A percentile compares a stretch with the other conserved stretches of the same genome.
These are phyloP conservation scores for Nicotiana rustica DNA, from an alignment of 305 asterid genomes.

Conservation along the genomic window DNA sequence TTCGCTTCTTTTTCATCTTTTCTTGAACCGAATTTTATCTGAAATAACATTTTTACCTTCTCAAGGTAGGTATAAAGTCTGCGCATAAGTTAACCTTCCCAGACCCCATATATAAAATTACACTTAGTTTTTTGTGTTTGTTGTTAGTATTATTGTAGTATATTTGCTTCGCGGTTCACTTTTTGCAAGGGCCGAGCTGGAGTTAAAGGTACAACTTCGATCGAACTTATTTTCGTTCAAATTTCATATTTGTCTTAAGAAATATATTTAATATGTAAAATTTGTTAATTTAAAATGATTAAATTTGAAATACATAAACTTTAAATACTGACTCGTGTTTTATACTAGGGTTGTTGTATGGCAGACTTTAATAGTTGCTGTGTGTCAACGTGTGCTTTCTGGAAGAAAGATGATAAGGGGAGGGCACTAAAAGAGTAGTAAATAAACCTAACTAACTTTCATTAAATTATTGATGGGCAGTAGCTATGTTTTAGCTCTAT, in stretches of 20 bases:
- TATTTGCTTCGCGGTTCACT: neutral
- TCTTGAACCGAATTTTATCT: too few relatives aligned
- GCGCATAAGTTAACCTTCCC: too few relatives aligned
- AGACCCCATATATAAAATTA: too few relatives aligned
- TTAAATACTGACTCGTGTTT: neutral
- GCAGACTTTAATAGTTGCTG: neutral
- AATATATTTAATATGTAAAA: too few relatives aligned
- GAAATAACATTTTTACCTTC: too few relatives aligned
- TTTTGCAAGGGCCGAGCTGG: neutral
- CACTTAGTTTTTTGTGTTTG: too few relatives aligned
- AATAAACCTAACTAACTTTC: slow-evolving; percentile 28
- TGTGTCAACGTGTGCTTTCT: neutral
- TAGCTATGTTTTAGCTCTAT: slow-evolving; percentile 26
- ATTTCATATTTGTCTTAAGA: too few relatives aligned
- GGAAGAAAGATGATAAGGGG: neutral
- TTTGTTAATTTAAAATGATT: too few relatives aligned
- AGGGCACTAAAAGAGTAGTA: slow-evolving; percentile 25
- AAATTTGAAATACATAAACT: too few relatives aligned
- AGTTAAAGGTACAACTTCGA: too few relatives aligned
- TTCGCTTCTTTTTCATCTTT: neutral
- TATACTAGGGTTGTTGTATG: neutral
- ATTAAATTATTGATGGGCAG: slow-evolving; percentile 9
- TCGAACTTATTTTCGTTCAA: too few relatives aligned
- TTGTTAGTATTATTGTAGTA: neutral
- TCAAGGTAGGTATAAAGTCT: too few relatives aligned